Percentiles rank a stretch among this genome's conserved stretches.
Conservation (phyloP, 176 grass and related monocot genomes). For the Juncus effusus region DNA sequence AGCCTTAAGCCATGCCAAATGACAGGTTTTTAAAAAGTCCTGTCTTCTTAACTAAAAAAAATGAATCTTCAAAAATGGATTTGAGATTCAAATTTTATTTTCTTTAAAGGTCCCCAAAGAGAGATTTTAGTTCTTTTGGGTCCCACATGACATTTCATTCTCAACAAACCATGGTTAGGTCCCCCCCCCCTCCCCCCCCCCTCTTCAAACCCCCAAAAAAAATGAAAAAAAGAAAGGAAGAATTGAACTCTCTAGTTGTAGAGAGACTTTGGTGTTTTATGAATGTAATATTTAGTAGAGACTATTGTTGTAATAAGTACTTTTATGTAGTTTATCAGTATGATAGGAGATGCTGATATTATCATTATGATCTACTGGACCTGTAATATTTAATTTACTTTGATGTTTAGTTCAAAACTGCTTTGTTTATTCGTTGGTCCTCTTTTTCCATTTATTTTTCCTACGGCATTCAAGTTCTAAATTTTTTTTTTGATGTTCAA, state of each 20-base stretch:
- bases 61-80: constrained; percentile 70
- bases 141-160: constrained; percentile 47
- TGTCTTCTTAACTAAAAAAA: constrained; percentile 49
- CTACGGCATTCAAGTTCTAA: too few species aligned
- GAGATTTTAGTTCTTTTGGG: constrained; percentile 92
- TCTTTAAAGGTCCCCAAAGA: constrained; percentile 47
- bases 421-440: constrained; percentile 7
- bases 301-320: constrained; percentile 75
- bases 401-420: constrained; percentile 26
- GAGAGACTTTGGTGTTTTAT: constrained; percentile 42
- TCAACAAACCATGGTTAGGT: constrained; percentile 84
- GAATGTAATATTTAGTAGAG: constrained; percentile 63
- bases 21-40: constrained; percentile 51
- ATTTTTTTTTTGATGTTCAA: too few species aligned
- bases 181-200: constrained; percentile 12
- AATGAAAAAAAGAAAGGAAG: too few species aligned
- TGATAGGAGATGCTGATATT: constrained; percentile 45
- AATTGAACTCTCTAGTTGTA: constrained; percentile 1
- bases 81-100: constrained; percentile 57
- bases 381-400: constrained; percentile 37
- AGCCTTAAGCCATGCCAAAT: constrained; percentile 57
- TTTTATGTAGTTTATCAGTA: constrained; percentile 46
- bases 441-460: constrained; percentile 7
- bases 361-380: constrained; percentile 34
- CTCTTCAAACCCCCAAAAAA: neutral